Evolutionary conservation across 176 grass and related monocot genomes (phyloP).

Genomic region (Zea mays): DNA sequence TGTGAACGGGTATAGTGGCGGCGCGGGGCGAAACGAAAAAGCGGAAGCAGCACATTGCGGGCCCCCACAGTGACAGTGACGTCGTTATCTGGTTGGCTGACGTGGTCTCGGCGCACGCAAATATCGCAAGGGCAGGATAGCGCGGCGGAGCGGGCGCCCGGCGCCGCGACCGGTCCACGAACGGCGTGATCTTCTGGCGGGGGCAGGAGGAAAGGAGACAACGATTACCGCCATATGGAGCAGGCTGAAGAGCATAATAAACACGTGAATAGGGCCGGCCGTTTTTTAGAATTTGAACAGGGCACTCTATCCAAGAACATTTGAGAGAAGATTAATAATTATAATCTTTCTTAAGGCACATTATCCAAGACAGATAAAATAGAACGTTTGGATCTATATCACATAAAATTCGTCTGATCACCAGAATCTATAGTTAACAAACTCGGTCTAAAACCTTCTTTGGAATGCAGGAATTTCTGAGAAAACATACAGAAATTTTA

Average conservation of each 20-base stretch:
- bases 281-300: too few relatives aligned
- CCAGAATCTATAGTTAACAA: too few relatives aligned
- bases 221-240: slow-evolving; percentile 33
- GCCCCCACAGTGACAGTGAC: slow-evolving; percentile 23
- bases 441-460: too few relatives aligned
- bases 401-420: too few relatives aligned
- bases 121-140: background rate
- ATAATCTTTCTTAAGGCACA: too few relatives aligned
- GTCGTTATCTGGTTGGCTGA: slow-evolving; percentile 24
- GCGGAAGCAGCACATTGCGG: background rate
- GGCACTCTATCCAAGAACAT: too few relatives aligned
- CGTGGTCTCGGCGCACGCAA: slow-evolving; percentile 25
- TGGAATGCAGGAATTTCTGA: too few relatives aligned
- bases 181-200: slow-evolving; percentile 28
- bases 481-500: too few relatives aligned
- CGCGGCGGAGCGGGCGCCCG: background rate
- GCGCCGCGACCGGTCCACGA: background rate
- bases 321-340: too few relatives aligned
- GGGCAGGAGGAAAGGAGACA: background rate
- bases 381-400: too few relatives aligned
- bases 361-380: too few relatives aligned
- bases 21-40: background rate
- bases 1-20: background rate
- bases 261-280: slow-evolving; percentile 7
- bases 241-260: background rate